Conservation (phyloP, 208 protist genomes). For the Crithidia brevicula region DNA sequence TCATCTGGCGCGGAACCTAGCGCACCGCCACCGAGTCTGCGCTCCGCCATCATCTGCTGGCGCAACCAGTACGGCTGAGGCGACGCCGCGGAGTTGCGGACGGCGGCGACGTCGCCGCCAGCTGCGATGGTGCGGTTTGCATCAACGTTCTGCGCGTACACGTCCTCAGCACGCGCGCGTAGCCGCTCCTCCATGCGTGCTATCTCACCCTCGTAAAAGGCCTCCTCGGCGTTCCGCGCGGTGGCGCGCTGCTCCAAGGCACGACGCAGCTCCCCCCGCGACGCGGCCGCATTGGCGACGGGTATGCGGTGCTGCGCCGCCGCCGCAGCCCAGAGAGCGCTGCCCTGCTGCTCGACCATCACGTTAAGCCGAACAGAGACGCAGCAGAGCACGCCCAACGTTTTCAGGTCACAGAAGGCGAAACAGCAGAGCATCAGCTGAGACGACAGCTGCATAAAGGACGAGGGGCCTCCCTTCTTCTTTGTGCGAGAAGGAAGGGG, state of each 20-base stretch:
- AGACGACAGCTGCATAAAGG: slow-evolving; percentile 19
- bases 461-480: neutral
- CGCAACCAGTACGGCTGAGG: slow-evolving; percentile 20
- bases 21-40: neutral
- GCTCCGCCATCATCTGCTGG: neutral
- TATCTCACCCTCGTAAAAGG: slow-evolving; percentile 32
- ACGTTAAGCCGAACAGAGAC: slow-evolving; percentile 35
- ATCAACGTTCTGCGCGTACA: slow-evolving; percentile 42
- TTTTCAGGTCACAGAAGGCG: slow-evolving; percentile 30
- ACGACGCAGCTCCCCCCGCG: slow-evolving; percentile 21
- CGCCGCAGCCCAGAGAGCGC: slow-evolving; percentile 24
- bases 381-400: slow-evolving; percentile 28
- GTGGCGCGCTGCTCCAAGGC: slow-evolving; percentile 12
- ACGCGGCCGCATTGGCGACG: neutral
- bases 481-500: slow-evolving; percentile 1
- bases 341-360: slow-evolving; percentile 27
- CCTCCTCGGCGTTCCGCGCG: slow-evolving; percentile 34
- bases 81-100: neutral
- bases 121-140: slow-evolving; percentile 34
- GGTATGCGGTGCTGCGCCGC: slow-evolving; percentile 25
- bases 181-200: slow-evolving; percentile 36
- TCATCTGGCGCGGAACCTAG: neutral
- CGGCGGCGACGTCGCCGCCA: slow-evolving; percentile 8
- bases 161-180: slow-evolving; percentile 34
- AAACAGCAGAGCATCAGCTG: slow-evolving; percentile 30